These are phyloP conservation scores for Cryptococcus deneoformans DNA, from an alignment of 1,284 basidiomycete species.

Conservation along the genomic window DNA sequence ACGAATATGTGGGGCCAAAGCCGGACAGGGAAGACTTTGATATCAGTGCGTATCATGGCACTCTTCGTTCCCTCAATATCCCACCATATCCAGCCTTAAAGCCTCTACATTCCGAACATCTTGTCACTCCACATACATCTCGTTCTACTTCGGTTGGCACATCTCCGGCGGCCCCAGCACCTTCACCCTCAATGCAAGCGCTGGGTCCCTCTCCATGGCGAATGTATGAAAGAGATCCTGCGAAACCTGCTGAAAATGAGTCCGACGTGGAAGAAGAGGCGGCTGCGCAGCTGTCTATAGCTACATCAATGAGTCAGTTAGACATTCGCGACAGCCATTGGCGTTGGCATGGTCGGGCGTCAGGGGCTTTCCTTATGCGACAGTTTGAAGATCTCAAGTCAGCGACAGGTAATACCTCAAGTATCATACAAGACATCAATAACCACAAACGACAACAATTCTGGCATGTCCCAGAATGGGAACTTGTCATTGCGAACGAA, in stretches of 20 bases:
- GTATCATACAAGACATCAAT: constrained; percentile 32
- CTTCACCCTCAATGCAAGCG: constrained; percentile 22
- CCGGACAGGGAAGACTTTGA: constrained; percentile 73
- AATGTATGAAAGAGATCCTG: constrained; percentile 33
- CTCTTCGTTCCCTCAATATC: constrained; percentile 33
- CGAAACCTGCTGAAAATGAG: constrained; percentile 24
- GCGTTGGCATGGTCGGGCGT: constrained; percentile 70
- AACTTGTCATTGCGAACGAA: constrained; percentile 42
- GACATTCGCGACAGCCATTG: constrained; percentile 44
- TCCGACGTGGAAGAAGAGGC: constrained; percentile 20
- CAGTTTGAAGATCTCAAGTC: constrained; percentile 62
- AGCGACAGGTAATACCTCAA: not conserved
- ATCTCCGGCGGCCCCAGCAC: not conserved
- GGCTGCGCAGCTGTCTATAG: constrained; percentile 16
- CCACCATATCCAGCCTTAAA: constrained; percentile 40
- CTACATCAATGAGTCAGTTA: constrained; percentile 32
- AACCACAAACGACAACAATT: constrained; percentile 37
- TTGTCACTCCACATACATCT: not conserved
- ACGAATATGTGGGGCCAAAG: constrained; percentile 63
- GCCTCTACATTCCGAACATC: constrained; percentile 9
- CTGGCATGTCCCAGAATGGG: constrained; percentile 49
- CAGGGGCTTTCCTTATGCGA: constrained; percentile 63
- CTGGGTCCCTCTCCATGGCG: constrained; percentile 36
- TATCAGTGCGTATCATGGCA: constrained; percentile 29
- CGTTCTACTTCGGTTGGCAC: not conserved